A percentile compares a stretch with the other conserved stretches of the same genome.
phyloP scores from a whole-genome alignment of 1,284 basidiomycete genomes.

The Mycosarcoma maydis region DNA sequence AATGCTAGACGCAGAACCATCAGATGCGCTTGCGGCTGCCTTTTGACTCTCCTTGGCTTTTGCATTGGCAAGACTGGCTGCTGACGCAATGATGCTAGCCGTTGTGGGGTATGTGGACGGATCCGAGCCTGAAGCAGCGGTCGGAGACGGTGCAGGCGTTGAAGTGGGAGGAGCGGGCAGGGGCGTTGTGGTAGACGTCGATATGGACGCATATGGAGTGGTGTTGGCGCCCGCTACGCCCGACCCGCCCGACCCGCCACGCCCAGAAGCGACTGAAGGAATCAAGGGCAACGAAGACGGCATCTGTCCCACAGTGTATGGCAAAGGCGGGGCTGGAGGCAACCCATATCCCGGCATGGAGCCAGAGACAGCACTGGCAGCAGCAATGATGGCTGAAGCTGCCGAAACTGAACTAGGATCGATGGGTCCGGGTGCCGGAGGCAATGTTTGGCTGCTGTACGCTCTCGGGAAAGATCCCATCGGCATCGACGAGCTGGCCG shows the following conservation, averaged over 20 bases:
- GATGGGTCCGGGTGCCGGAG: too few relatives aligned
- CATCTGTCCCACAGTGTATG: constrained; percentile 28
- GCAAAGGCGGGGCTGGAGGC: constrained; percentile 9
- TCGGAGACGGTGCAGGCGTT: constrained; percentile 3
- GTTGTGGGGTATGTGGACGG: constrained; percentile 34
- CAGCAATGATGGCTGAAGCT: constrained; percentile 41
- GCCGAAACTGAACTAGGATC: constrained; percentile 34
- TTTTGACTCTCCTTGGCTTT: constrained; percentile 31
- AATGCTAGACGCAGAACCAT: constrained; percentile 1
- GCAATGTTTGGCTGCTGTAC: background rate
- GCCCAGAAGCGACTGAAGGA: constrained; percentile 21
- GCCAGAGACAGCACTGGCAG: constrained; percentile 38
- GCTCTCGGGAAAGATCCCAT: constrained; percentile 8
- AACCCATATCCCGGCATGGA: constrained; percentile 31
- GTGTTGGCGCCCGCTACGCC: background rate
- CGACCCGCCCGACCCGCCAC: constrained; percentile 4
- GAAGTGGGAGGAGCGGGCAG: constrained; percentile 10
- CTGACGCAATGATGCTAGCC: constrained; percentile 45
- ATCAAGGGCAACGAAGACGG: constrained; percentile 28
- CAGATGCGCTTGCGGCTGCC: background rate
- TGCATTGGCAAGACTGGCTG: constrained; percentile 38
- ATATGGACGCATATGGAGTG: constrained; percentile 1
- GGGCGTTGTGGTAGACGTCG: constrained; percentile 14
- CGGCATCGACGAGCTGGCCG: constrained; percentile 4
- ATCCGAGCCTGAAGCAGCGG: constrained; percentile 18